phyloP scores from a whole-genome alignment of 1,284 basidiomycete species.

The Malassezia sp. region DNA sequence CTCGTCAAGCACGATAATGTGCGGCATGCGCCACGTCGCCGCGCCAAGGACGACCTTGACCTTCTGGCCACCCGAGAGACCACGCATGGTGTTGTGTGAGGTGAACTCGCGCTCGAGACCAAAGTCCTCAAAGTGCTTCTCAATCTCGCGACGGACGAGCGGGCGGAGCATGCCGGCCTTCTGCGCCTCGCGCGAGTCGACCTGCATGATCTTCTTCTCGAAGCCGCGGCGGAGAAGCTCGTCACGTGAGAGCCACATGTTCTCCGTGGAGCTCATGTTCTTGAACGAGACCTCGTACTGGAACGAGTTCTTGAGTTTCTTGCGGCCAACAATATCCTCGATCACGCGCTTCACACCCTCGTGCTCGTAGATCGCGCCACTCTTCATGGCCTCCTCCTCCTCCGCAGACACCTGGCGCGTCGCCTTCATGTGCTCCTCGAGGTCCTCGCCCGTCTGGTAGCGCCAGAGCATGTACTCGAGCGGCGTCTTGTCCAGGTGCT shows the following conservation, averaged over 20 bases:
- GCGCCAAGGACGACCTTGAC: slow-evolving; percentile 47
- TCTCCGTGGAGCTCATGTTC: slow-evolving; percentile 46
- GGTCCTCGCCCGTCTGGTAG: slow-evolving; percentile 47
- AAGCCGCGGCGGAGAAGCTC: slow-evolving; percentile 43
- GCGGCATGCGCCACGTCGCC: slow-evolving; percentile 45
- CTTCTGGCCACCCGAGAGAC: slow-evolving; percentile 47
- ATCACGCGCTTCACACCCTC: slow-evolving; percentile 46
- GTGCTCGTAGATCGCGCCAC: slow-evolving; percentile 41
- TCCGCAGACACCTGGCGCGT: slow-evolving; percentile 33
- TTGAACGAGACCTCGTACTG: slow-evolving; percentile 47
- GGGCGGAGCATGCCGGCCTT: slow-evolving; percentile 43
- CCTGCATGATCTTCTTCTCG: slow-evolving; percentile 41
- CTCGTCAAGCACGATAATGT: slow-evolving; percentile 46
- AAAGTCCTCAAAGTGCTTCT: slow-evolving; percentile 46
- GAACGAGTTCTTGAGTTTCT: slow-evolving; percentile 48
- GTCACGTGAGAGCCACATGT: slow-evolving; percentile 42
- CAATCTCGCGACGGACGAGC: slow-evolving; percentile 45
- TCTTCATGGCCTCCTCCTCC: slow-evolving; percentile 42
- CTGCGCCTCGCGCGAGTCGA: slow-evolving; percentile 44
- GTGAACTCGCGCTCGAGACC: slow-evolving; percentile 47
- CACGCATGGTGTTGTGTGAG: slow-evolving; percentile 47
- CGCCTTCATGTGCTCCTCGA: slow-evolving; percentile 46
- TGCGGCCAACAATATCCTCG: slow-evolving; percentile 43
- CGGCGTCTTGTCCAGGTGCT: slow-evolving; percentile 47
- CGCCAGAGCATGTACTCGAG: slow-evolving; percentile 48